These are phyloP conservation scores for Fusarium nisikadoi DNA, from an alignment of 2,329 filamentous ascomycete genomes.

Conservation along the genomic window DNA sequence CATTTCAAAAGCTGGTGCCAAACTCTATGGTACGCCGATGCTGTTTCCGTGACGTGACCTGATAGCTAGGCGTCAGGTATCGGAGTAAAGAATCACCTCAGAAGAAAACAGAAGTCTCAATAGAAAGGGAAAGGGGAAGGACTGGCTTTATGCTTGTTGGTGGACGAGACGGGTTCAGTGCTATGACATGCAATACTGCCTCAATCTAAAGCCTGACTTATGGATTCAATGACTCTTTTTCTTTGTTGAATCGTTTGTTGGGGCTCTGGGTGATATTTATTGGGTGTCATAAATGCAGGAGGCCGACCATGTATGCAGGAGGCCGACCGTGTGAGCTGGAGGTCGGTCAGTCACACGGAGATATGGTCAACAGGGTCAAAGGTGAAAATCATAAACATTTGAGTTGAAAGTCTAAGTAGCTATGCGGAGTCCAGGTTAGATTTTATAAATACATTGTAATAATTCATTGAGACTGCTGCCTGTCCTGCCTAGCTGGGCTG, in stretches of 20 bases:
- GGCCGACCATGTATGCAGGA: neutral
- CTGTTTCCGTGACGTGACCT: too few relatives aligned
- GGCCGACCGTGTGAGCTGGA: neutral
- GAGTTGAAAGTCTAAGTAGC: rapidly evolving
- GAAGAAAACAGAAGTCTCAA: too few relatives aligned
- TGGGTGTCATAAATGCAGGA: neutral
- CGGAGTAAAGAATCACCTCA: too few relatives aligned
- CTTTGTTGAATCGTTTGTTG: neutral
- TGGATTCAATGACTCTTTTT: rapidly evolving
- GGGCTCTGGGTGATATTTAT: neutral
- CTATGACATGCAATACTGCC: neutral
- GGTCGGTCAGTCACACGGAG: rapidly evolving
- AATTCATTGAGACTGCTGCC: neutral
- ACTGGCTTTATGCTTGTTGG: neutral
- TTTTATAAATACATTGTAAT: neutral
- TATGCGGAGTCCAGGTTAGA: rapidly evolving
- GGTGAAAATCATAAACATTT: rapidly evolving
- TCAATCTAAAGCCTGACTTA: neutral
- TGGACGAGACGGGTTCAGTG: neutral
- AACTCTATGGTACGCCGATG: neutral
- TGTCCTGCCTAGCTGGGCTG: neutral
- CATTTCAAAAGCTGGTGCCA: neutral
- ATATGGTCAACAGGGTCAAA: neutral
- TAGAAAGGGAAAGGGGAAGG: too few relatives aligned
- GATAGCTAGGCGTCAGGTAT: too few relatives aligned